Conservation (phyloP, 805 yeast genomes). For the Candida saitoana region DNA sequence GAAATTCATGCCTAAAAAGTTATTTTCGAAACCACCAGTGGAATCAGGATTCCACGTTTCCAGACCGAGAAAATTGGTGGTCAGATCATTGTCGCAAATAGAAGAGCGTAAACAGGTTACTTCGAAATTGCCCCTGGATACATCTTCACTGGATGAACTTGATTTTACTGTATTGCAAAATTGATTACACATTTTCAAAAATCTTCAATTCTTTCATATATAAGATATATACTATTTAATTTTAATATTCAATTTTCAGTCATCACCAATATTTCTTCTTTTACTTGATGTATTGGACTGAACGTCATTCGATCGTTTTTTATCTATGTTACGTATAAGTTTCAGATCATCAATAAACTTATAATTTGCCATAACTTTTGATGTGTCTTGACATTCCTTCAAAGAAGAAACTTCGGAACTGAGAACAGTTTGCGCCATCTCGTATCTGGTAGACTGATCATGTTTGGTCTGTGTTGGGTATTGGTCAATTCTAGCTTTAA, state of each 20-base stretch:
- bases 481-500: slow-evolving; percentile 35
- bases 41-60: slow-evolving; percentile 29
- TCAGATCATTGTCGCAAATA: slow-evolving; percentile 14
- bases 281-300: neutral
- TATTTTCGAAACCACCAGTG: slow-evolving; percentile 1
- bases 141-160: slow-evolving; percentile 1
- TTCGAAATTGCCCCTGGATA: neutral
- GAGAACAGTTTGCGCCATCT: slow-evolving; percentile 54
- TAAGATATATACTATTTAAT: neutral
- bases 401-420: slow-evolving; percentile 54
- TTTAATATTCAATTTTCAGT: neutral
- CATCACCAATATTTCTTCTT: neutral
- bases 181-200: neutral
- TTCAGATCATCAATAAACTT: slow-evolving; percentile 55
- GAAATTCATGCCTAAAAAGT: slow-evolving; percentile 3
- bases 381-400: slow-evolving; percentile 31
- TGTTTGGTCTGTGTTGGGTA: slow-evolving; percentile 45
- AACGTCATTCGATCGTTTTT: slow-evolving; percentile 38
- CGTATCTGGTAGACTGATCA: slow-evolving; percentile 18
- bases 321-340: slow-evolving; percentile 54
- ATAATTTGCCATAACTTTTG: slow-evolving; percentile 27
- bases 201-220: neutral
- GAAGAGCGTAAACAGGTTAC: neutral
- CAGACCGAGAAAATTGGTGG: slow-evolving; percentile 32
- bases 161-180: neutral